These are phyloP conservation scores for Mallotus nudiflorus DNA, from an alignment of 345 rosid genomes.

Conservation along the genomic window DNA sequence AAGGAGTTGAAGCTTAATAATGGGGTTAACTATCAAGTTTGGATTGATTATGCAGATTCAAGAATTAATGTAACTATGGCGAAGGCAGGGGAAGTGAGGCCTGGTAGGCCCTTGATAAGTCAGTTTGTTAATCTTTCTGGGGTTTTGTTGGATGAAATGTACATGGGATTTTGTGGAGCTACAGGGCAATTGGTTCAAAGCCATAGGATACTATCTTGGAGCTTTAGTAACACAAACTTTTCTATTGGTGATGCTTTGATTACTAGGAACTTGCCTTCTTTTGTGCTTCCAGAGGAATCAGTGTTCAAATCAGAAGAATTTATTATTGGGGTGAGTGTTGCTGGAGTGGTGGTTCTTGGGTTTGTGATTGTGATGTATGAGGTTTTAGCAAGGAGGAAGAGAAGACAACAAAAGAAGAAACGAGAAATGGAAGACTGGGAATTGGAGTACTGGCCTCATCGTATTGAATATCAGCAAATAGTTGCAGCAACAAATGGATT, in stretches of 20 bases:
- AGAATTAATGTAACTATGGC: slow-evolving; percentile 29
- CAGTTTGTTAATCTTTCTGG: slow-evolving; percentile 28
- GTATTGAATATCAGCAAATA: slow-evolving; percentile 27
- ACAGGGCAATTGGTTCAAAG: slow-evolving; percentile 31
- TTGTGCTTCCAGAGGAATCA: slow-evolving; percentile 25
- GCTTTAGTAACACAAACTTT: slow-evolving; percentile 12
- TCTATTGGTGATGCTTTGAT: slow-evolving; percentile 31
- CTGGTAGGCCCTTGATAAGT: slow-evolving; percentile 34
- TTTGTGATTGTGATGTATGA: slow-evolving; percentile 15
- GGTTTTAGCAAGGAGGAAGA: slow-evolving; percentile 14
- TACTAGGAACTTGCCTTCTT: slow-evolving; percentile 34
- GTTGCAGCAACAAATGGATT: slow-evolving; percentile 31
- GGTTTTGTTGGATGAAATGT: slow-evolving; percentile 34
- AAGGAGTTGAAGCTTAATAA: slow-evolving; percentile 31
- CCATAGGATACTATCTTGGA: slow-evolving; percentile 31
- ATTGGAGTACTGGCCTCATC: slow-evolving; percentile 42
- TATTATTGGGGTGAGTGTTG: slow-evolving; percentile 24
- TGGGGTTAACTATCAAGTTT: slow-evolving; percentile 33
- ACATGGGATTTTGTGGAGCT: slow-evolving; percentile 35
- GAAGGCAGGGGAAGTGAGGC: slow-evolving; percentile 19
- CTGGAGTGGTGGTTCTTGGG: slow-evolving; percentile 8
- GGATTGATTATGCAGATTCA: slow-evolving; percentile 38
- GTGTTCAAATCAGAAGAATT: slow-evolving; percentile 32
- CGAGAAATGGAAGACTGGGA: slow-evolving; percentile 39
- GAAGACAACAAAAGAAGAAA: not conserved